These are phyloP conservation scores for Epichloe sylvatica DNA, from an alignment of 2,329 filamentous ascomycete genomes.

Conservation along the genomic window DNA sequence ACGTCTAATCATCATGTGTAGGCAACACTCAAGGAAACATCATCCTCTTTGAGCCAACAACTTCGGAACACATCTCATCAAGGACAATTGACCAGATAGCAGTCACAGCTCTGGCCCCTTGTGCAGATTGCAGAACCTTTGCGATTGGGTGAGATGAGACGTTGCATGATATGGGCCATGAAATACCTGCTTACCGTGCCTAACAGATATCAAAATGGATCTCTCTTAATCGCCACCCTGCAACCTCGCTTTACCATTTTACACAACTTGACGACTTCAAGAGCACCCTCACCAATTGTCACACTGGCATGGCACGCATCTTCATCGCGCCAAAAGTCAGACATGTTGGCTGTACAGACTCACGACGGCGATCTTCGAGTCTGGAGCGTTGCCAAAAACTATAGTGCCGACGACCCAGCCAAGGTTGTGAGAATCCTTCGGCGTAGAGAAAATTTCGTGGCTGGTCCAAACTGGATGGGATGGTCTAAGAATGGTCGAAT, in stretches of 20 bases:
- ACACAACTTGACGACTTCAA: conserved; percentile 76
- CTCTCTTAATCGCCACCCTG: conserved; percentile 75
- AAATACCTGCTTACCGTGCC: conserved; percentile 5
- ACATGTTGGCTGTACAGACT: conserved; percentile 92
- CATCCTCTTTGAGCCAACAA: conserved; percentile 85
- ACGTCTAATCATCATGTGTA: conserved; percentile 22
- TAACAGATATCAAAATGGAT: conserved; percentile 80
- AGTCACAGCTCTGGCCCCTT: conserved; percentile 83
- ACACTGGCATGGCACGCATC: conserved; percentile 91
- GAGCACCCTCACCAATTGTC: conserved; percentile 74
- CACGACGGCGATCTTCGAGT: conserved; percentile 84
- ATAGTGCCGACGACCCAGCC: conserved; percentile 57
- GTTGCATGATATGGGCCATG: background rate
- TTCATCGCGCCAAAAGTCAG: conserved; percentile 87
- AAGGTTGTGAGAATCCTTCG: conserved; percentile 83
- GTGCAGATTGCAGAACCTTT: conserved; percentile 82
- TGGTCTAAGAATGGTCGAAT: conserved; percentile 98
- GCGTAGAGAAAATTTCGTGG: conserved; percentile 56
- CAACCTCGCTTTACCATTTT: conserved; percentile 88
- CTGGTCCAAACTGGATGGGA: conserved; percentile 85
- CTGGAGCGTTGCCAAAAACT: conserved; percentile 85
- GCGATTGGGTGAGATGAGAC: conserved; percentile 65
- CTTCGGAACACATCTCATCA: conserved; percentile 81
- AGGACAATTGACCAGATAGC: conserved; percentile 85
- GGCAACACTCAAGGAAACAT: conserved; percentile 88